These are phyloP conservation scores for Azolla pinnata DNA, from an alignment of 75 land plant species.

Conservation along the genomic window DNA sequence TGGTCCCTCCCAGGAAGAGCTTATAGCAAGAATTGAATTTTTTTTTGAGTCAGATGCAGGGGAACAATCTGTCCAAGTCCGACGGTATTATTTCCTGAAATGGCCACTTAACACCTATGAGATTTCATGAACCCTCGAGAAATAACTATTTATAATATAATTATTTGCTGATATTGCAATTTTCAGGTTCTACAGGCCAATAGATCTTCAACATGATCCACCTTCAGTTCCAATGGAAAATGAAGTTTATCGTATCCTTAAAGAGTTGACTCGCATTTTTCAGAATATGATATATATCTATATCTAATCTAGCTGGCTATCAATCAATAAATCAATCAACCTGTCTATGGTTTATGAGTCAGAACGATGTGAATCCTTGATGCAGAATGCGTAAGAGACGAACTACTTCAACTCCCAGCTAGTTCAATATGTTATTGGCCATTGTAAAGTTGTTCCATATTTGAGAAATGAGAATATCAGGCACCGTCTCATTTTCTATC, in stretches of 20 bases:
- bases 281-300: not conserved
- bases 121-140: not conserved
- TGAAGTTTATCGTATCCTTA: slow-evolving; percentile 9
- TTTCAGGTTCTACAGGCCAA: not conserved
- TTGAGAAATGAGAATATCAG: not conserved
- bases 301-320: not conserved
- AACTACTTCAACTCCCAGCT: slow-evolving; percentile 6
- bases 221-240: slow-evolving; percentile 4
- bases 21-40: not conserved
- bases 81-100: not conserved
- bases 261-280: not conserved
- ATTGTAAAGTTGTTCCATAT: not conserved
- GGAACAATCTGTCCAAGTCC: not conserved
- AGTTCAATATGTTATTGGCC: not conserved
- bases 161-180: not conserved
- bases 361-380: no score
- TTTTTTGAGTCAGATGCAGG: not conserved
- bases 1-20: not conserved
- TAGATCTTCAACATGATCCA: slow-evolving; percentile 4
- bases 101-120: not conserved
- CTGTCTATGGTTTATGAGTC: not conserved
- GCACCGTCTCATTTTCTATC: not conserved
- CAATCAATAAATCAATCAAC: no score
- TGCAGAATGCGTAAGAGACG: not conserved
- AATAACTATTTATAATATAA: not conserved